Evolutionary conservation across 129 eudicot species (phyloP).

Genomic region (Centrapalus pauciflorus): DNA sequence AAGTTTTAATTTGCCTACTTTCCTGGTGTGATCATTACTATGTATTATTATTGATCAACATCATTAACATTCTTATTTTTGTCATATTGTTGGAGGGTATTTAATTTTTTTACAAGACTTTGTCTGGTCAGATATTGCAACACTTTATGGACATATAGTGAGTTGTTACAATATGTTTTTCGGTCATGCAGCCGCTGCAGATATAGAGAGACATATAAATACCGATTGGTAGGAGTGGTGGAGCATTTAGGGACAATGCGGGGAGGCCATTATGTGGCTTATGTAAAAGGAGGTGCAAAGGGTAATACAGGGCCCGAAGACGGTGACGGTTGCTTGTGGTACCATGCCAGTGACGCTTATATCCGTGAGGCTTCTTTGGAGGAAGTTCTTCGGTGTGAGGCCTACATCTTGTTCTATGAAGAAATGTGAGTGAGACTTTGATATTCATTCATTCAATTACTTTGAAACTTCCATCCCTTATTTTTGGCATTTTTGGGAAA

Average conservation of each 20-base stretch:
- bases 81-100: not conserved
- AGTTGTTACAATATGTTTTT: not conserved
- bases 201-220: conserved; percentile 34
- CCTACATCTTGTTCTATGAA: conserved; percentile 85
- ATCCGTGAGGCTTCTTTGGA: conserved; percentile 59
- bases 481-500: conserved; percentile 15
- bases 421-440: conserved; percentile 29
- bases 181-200: conserved; percentile 43
- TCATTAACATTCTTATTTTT: not conserved
- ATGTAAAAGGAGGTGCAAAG: conserved; percentile 51
- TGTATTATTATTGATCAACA: too few relatives aligned
- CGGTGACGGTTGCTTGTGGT: conserved; percentile 45
- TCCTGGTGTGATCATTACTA: not conserved
- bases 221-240: conserved; percentile 82
- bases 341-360: conserved; percentile 72
- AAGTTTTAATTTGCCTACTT: not conserved
- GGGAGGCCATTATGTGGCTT: conserved; percentile 92
- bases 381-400: conserved; percentile 73
- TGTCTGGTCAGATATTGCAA: not conserved
- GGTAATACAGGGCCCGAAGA: conserved; percentile 13
- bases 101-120: not conserved
- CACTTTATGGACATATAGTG: not conserved
- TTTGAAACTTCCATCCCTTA: conserved; percentile 2
- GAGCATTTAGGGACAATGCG: conserved; percentile 88
- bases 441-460: conserved; percentile 3